Percentiles rank a stretch among this genome's conserved stretches.
Conservation (phyloP, 2,329 filamentous ascomycete species). For the Cladosporium velox region DNA sequence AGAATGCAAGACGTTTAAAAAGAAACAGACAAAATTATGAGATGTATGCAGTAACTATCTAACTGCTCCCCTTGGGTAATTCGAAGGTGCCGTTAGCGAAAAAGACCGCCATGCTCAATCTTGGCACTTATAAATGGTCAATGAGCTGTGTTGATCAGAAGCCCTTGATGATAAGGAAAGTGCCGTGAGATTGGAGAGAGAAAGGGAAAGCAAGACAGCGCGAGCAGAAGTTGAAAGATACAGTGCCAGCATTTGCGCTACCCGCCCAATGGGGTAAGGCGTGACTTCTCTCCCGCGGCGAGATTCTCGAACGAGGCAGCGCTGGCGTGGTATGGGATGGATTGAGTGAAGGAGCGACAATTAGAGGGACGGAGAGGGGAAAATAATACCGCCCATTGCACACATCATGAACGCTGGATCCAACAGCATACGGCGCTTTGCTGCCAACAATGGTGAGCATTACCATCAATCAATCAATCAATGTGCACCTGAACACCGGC, state of each 20-base stretch:
- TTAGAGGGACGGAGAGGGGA: constrained; percentile 5
- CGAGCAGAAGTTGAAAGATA: constrained; percentile 18
- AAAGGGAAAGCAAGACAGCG: constrained; percentile 26
- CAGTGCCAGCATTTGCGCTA: constrained; percentile 6
- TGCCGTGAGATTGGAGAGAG: constrained; percentile 57
- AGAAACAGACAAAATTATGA: neutral
- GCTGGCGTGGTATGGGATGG: constrained; percentile 10
- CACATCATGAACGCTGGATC: constrained; percentile 48
- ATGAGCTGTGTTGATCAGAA: constrained; percentile 66
- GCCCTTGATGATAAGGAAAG: constrained; percentile 94
- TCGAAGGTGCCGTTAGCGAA: constrained; percentile 97
- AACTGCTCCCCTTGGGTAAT: constrained; percentile 76
- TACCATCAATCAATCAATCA: neutral
- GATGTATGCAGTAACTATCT: constrained; percentile 66
- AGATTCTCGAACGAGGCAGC: neutral
- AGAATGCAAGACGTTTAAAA: neutral
- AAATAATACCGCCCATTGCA: neutral
- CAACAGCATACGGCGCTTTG: constrained; percentile 47
- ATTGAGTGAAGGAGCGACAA: constrained; percentile 5
- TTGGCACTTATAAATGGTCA: constrained; percentile 94
- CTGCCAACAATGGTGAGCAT: constrained; percentile 42
- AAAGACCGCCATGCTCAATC: constrained; percentile 79
- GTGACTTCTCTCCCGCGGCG: constrained; percentile 19
- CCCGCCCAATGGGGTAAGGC: constrained; percentile 4
- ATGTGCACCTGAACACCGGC: neutral